Evolutionary conservation across 495 filamentous ascomycete genomes (phyloP).

Genomic region (Xylaria telfairii): DNA sequence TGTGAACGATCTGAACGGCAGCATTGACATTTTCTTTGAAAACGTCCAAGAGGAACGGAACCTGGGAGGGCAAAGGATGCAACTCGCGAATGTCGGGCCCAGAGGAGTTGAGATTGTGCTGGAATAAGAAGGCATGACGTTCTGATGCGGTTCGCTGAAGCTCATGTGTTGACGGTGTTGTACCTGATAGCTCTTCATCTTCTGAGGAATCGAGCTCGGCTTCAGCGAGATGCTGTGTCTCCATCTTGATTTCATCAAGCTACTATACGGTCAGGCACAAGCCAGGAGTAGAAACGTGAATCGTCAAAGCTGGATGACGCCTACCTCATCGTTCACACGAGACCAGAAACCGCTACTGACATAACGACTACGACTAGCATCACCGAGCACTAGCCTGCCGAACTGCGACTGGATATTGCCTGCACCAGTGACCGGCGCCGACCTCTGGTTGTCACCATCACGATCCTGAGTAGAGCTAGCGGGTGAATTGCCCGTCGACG

Average conservation of each 20-base stretch:
- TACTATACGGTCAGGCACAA: constrained; percentile 35
- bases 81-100: constrained; percentile 48
- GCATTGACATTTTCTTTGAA: constrained; percentile 62
- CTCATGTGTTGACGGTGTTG: constrained; percentile 46
- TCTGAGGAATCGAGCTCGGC: constrained; percentile 49
- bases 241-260: constrained; percentile 53
- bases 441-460: constrained; percentile 18
- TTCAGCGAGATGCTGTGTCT: constrained; percentile 38
- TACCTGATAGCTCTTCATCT: constrained; percentile 43
- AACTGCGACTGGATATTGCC: constrained; percentile 42
- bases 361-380: constrained; percentile 52
- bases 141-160: constrained; percentile 51
- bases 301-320: constrained; percentile 20
- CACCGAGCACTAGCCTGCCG: constrained; percentile 51
- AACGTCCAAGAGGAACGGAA: constrained; percentile 57
- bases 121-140: constrained; percentile 62
- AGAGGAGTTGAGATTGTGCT: constrained; percentile 47
- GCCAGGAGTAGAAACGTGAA: constrained; percentile 7
- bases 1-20: constrained; percentile 56
- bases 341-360: constrained; percentile 62
- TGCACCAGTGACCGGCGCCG: constrained; percentile 18
- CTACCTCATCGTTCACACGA: constrained; percentile 59
- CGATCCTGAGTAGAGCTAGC: constrained; percentile 31
- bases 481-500: constrained; percentile 28
- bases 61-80: constrained; percentile 59